Percentiles rank a stretch among this genome's conserved stretches.
Conservation (phyloP, 352 stramenopile genomes). For the Aphanomyces euteiches region DNA sequence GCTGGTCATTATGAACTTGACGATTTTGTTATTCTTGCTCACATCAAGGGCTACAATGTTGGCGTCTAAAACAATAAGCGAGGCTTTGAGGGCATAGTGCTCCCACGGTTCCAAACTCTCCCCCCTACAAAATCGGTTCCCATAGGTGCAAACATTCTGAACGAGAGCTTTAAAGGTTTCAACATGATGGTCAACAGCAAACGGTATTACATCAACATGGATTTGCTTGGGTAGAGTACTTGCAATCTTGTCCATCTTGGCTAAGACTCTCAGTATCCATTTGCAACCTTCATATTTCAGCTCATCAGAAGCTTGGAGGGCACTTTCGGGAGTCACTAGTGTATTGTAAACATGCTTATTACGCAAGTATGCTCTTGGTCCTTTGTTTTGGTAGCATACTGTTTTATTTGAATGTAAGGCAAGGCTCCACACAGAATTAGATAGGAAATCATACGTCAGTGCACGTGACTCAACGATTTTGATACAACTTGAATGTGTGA, state of each 20-base stretch:
- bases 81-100: slow-evolving; percentile 6
- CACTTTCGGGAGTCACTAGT: not conserved
- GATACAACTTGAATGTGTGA: not conserved
- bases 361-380: not conserved
- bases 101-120: slow-evolving; percentile 8
- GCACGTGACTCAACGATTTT: not conserved
- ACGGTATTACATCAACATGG: not conserved
- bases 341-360: slow-evolving; percentile 3
- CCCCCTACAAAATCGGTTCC: slow-evolving; percentile 2
- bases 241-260: slow-evolving; percentile 10
- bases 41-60: not conserved
- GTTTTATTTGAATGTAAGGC: not conserved
- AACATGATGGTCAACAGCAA: slow-evolving; percentile 10
- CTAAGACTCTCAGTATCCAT: slow-evolving; percentile 3
- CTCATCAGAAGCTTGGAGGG: not conserved
- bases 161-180: slow-evolving; percentile 21
- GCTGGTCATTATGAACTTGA: not conserved
- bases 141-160: not conserved
- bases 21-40: not conserved
- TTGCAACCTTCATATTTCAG: not conserved
- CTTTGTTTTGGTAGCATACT: slow-evolving; percentile 15
- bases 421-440: slow-evolving; percentile 16
- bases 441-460: not conserved
- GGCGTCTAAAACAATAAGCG: slow-evolving; percentile 10
- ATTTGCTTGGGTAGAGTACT: not conserved